A percentile compares a stretch with the other conserved stretches of the same genome.
Conservation (phyloP, 179 eudicot genomes). For the Pouteria campechiana region DNA sequence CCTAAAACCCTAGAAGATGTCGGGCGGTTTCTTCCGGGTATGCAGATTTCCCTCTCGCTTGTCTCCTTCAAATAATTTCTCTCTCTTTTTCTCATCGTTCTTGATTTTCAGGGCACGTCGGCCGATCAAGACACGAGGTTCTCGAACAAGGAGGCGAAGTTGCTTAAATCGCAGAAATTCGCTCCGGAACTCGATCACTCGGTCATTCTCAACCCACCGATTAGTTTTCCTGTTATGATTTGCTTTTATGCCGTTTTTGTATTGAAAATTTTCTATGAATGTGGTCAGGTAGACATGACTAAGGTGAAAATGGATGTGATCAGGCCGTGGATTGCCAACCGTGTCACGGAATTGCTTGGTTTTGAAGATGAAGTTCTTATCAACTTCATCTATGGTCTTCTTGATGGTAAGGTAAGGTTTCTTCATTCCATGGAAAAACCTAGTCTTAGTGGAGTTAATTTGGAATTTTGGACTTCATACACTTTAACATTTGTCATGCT, state of each 20-base stretch:
- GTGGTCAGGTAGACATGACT: conserved; percentile 60
- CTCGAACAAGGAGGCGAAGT: conserved; percentile 94
- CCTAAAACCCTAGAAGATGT: conserved; percentile 99
- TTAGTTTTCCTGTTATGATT: not conserved
- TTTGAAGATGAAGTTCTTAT: conserved; percentile 98
- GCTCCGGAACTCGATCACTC: conserved; percentile 76
- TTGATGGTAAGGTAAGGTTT: conserved; percentile 69
- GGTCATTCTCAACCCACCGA: conserved; percentile 64
- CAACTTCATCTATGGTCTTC: conserved; percentile 78
- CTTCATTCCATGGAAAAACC: too few relatives aligned
- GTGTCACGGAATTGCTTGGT: conserved; percentile 92
- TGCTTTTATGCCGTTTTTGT: not conserved
- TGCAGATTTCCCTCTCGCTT: not conserved
- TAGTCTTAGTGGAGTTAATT: too few relatives aligned
- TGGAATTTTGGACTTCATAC: too few relatives aligned
- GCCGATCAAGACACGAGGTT: conserved; percentile 98
- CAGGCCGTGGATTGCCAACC: conserved; percentile 86
- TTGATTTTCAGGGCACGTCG: conserved; percentile 57
- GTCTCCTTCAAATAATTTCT: not conserved
- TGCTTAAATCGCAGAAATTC: conserved; percentile 85
- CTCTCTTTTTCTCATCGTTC: not conserved
- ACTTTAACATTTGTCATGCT: not conserved
- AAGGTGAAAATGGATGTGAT: conserved; percentile 97
- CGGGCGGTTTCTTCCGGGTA: conserved; percentile 99
- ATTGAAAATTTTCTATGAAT: not conserved